Percentiles rank a stretch among this genome's conserved stretches.
These are phyloP conservation scores for Rhodotorula diobovata DNA, from an alignment of 768 basidiomycete species.

Conservation along the genomic window DNA sequence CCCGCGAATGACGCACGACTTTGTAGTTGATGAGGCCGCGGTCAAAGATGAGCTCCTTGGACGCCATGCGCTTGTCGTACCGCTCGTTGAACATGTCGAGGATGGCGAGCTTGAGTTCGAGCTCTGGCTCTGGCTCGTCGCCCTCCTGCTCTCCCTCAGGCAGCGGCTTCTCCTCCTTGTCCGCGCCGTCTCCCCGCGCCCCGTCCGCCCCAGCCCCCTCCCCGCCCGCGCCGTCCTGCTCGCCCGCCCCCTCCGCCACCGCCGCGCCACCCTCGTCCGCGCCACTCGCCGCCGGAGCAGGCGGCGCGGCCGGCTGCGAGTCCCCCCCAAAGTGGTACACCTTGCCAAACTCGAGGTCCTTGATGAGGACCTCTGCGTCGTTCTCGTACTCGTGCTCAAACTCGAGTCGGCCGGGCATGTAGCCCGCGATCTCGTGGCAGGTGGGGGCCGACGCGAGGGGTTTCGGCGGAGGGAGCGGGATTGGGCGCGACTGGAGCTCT, in stretches of 20 bases:
- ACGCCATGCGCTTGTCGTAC: constrained; percentile 75
- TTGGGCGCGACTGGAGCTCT: constrained; percentile 55
- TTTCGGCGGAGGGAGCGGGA: constrained; percentile 55
- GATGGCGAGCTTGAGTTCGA: constrained; percentile 79
- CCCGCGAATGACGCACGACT: constrained; percentile 59
- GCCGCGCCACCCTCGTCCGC: too few relatives aligned
- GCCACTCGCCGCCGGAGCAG: too few relatives aligned
- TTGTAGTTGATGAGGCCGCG: constrained; percentile 87
- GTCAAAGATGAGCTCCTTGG: constrained; percentile 85
- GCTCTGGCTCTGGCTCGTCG: constrained; percentile 72
- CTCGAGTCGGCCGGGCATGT: constrained; percentile 93
- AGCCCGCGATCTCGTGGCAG: constrained; percentile 83
- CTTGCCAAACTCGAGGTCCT: constrained; percentile 93
- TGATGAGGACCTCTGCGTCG: constrained; percentile 90
- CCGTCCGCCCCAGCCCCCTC: constrained; percentile 49
- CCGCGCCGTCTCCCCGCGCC: constrained; percentile 27
- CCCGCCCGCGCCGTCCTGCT: constrained; percentile 21
- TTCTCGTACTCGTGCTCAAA: constrained; percentile 98
- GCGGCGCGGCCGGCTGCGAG: constrained; percentile 52
- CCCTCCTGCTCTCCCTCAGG: constrained; percentile 50
- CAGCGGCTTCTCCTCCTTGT: constrained; percentile 51
- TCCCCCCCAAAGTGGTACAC: constrained; percentile 80
- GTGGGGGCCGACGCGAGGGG: constrained; percentile 82
- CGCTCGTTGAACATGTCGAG: constrained; percentile 88
- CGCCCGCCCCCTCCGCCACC: constrained; percentile 57